These are phyloP conservation scores for Globisporangium mamillatum DNA, from an alignment of 352 stramenopile species.

Conservation along the genomic window DNA sequence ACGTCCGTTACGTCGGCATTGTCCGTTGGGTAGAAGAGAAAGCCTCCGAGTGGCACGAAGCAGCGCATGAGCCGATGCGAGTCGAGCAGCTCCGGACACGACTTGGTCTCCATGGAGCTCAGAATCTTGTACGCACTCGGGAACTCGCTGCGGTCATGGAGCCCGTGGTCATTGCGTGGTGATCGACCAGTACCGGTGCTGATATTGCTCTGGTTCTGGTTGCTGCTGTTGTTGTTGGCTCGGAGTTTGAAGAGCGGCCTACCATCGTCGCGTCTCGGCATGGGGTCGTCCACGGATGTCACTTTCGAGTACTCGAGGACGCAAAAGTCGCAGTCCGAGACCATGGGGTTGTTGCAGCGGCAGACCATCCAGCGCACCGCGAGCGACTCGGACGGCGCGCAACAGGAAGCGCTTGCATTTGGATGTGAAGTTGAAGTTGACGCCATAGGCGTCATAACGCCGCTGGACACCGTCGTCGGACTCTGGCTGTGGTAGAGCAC, in stretches of 20 bases:
- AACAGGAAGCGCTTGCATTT: not conserved
- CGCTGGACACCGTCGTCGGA: not conserved
- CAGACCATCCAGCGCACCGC: conserved; percentile 73
- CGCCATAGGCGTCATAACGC: not conserved
- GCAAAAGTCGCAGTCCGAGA: conserved; percentile 73
- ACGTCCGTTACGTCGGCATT: conserved; percentile 59
- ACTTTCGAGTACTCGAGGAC: conserved; percentile 70
- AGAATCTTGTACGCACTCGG: conserved; percentile 72
- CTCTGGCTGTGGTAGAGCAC: conserved; percentile 67
- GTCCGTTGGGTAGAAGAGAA: conserved; percentile 66
- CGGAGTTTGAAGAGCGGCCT: conserved; percentile 15
- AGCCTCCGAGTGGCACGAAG: conserved; percentile 60
- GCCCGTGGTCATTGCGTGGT: conserved; percentile 8
- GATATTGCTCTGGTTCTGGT: not conserved
- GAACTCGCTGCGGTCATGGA: conserved; percentile 25
- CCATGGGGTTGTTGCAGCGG: conserved; percentile 56
- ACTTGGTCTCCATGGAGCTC: conserved; percentile 57
- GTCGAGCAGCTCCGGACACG: conserved; percentile 61
- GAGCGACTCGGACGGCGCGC: conserved; percentile 34
- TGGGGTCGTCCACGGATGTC: conserved; percentile 46
- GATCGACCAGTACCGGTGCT: conserved; percentile 9
- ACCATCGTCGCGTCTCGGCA: conserved; percentile 21
- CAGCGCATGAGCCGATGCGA: conserved; percentile 60
- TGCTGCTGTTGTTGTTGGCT: conserved; percentile 36
- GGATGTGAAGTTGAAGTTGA: not conserved